These are phyloP conservation scores for Coemansia sp. DNA, from an alignment of 371 early-diverging fungal species.

Conservation along the genomic window DNA sequence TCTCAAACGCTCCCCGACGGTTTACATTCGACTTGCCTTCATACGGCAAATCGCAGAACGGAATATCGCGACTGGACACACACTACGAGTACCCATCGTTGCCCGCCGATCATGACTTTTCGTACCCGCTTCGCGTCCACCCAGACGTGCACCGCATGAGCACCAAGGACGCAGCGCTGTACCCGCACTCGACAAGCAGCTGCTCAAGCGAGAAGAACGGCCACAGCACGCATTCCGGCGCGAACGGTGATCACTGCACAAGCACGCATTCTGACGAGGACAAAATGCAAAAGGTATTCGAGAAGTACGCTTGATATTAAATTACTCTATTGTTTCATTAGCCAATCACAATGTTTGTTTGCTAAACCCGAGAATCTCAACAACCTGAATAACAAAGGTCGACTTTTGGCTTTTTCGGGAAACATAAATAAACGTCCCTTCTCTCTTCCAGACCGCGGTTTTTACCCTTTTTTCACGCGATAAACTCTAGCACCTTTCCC, in stretches of 20 bases:
- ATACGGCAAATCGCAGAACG: not conserved
- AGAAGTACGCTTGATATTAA: conserved; percentile 9
- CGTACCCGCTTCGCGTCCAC: conserved; percentile 15
- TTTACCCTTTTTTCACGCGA: not conserved
- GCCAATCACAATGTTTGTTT: not conserved
- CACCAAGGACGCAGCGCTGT: not conserved
- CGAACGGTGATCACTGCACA: not conserved
- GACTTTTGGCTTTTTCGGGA: not conserved
- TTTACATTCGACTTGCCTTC: not conserved
- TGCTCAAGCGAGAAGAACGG: not conserved
- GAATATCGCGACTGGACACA: not conserved
- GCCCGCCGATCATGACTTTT: conserved; percentile 13
- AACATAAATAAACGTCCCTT: not conserved
- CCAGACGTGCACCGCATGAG: conserved; percentile 5
- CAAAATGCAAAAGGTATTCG: conserved; percentile 17
- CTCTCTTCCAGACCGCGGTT: not conserved
- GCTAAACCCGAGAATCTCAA: not conserved
- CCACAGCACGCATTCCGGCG: not conserved
- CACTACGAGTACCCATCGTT: conserved; percentile 28
- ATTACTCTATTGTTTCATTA: not conserved
- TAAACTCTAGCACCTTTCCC: not conserved
- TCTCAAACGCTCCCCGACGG: conserved; percentile 22
- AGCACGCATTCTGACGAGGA: not conserved
- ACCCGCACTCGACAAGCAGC: not conserved
- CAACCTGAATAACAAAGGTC: not conserved